Evolutionary conservation across 306 rosid species (phyloP).

Genomic region (Ochetophila trinervis): DNA sequence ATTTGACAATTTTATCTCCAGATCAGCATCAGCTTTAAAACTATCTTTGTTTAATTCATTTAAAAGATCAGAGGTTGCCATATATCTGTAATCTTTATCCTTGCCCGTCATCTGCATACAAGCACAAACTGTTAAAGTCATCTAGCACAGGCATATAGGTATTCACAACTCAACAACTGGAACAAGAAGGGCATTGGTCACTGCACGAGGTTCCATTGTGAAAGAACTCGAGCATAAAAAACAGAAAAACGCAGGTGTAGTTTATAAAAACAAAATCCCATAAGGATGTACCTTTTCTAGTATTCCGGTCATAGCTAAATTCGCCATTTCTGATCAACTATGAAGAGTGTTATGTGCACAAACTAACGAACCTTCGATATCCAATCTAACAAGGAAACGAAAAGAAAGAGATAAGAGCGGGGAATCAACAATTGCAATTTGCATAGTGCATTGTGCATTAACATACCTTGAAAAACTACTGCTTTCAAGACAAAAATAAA

Average conservation of each 20-base stretch:
- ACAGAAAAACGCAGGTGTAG: not conserved
- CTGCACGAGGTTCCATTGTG: too few species aligned
- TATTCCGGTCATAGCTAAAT: constrained; percentile 64
- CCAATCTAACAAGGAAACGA: not conserved
- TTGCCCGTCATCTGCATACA: constrained; percentile 78
- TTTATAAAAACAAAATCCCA: not conserved
- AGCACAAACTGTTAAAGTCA: constrained; percentile 12
- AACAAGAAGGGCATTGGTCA: not conserved
- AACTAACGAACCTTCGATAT: not conserved
- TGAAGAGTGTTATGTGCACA: not conserved
- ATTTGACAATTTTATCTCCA: constrained; percentile 61
- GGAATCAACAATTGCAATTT: constrained; percentile 1
- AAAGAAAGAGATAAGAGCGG: not conserved
- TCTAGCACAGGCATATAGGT: not conserved
- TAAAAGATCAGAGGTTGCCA: constrained; percentile 93
- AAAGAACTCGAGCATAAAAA: not conserved
- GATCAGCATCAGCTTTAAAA: constrained; percentile 76
- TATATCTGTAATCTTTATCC: constrained; percentile 90
- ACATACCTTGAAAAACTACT: not conserved
- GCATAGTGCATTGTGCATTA: not conserved
- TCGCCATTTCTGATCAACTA: constrained; percentile 50
- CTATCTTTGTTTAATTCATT: constrained; percentile 63
- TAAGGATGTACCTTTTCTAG: constrained; percentile 64
- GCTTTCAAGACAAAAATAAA: too few species aligned
- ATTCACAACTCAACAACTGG: not conserved